Evolutionary conservation across 768 basidiomycete species (phyloP), one percentile per base, ranked within the genome.

Genomic region (Termitomyces sp.): DNA sequence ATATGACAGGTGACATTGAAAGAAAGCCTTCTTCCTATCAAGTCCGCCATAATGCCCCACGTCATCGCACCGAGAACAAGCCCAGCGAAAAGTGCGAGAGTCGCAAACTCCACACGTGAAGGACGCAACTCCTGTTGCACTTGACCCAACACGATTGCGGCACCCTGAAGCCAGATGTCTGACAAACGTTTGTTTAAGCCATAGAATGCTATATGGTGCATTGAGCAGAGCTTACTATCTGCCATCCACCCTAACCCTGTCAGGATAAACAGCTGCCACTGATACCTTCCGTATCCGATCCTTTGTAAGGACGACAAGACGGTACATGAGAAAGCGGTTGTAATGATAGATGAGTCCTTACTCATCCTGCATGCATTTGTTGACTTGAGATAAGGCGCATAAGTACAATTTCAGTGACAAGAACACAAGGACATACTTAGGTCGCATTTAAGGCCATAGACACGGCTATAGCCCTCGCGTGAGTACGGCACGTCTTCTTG

Each of bases 241-340:
- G 76, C 78, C 46, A 76, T 60, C 79, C 80, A 81, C 55, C 80
- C 79, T 5, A 81, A 64, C 54, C 79, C 80, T 51, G 76, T 70
- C 16, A 81, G 67, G 26, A 72, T 20, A 62, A 81, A 80, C 31
- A 81, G 72, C 61, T 81, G 75, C 53, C 70, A 65, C 55, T 81
- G 80, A 67, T 81, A 81, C 42, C 71, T 72, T 15, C 80, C 80
- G 42, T 77, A 81, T 50, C 80, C 79, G 48, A 81, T 78, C 57
- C 79, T 80, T 62, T 5, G 48, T 12, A n/a, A n/a, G n/a, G 36
- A 9, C 26, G 31, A 12, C 15, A 20, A 60, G 54, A 52, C 31
- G 12, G 8, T 24, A 28, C 10, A 39, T 51, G 10, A 28, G 36
- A 3, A n/a, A 28, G 1, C 39, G 36, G 22, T 54, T 20, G 51